Evolutionary conservation across 805 yeast species (phyloP), one percentile per base, ranked within the genome.

Genomic region (Candida coleopterorum): DNA sequence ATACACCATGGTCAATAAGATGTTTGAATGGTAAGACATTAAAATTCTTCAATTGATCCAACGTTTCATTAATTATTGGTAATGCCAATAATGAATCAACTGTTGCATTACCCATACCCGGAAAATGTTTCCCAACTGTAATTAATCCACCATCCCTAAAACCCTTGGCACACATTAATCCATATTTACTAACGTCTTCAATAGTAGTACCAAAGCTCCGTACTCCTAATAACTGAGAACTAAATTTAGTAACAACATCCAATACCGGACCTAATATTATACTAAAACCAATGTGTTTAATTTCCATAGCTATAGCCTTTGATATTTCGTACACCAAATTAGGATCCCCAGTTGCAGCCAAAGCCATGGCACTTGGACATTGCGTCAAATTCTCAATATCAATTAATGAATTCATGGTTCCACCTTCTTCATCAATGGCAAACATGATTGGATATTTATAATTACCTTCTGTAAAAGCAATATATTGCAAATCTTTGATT

Each of bases 321-420:
- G 71, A 70, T 2, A 75, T 71, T 29, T 75, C 62, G 41, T 70
- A 70, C 7, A 75, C 77, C 41, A 76, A 50, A 4, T 68, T 68
- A 9, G 59, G 48, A 37, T 73, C 70, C 9, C 72, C 72, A 0
- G 79, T 66, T 15, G 82, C 81, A 3, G 75, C 74, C 16, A 77
- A 52, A 3, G 79, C 81, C 83, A 78, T 77, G 18, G 80, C 79
- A 4, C 82, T 77, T 1, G 84, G 84, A 46, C 72, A 76, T 50
- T 77, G 82, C 8, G 77, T 70, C 15, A 77, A 52, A 39, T 55
- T 59, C 8, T 65, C 64, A 8, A 70, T 64, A 49, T 78, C 83
- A 48, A 71, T 73, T 31, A 78, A 57, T 21, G 77, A 68, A 53
- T 77, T 76, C 54, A 77, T 63, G 77, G 75, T 73, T 2, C 83